Evolutionary conservation across 148 eudicot species (phyloP), one percentile per base, ranked within the genome.

Genomic region (Agrostemma githago): DNA sequence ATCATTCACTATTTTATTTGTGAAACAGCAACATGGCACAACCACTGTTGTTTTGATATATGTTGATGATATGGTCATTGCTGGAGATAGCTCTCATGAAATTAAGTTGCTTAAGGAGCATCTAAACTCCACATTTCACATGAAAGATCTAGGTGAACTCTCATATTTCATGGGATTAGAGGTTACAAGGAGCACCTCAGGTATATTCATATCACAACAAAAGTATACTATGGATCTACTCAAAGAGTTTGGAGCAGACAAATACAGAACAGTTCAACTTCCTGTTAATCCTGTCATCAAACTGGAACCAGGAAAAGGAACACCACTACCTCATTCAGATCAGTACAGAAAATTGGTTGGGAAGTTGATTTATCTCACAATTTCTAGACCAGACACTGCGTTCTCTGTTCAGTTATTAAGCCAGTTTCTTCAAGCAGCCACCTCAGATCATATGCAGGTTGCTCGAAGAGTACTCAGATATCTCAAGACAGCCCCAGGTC

Each of bases 21-120:
- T 59, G 3, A 70, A 70, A 16, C 0, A 4, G 3, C 1, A 54
- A 21, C 2, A 34, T 9, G 19, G 8, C 1, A 3, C 53, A 0
- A 8, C 34, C 5, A 20, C 37, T 2, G 44, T 17, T 0, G 21
- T 71, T 1, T 34, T 71, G 2, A 26, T 71, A 0, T 71, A 71
- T 71, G 71, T 67, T 0, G 71, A 67, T 67, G 71, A 67, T 10
- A 40, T 67, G 53, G 14, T 67, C 1, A 5, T 71, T 2, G 21
- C 63, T 56, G 21, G 63, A 0, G 56, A 57, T 21, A 5, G 1
- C 16, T 1, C 0, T 0, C 1, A 34, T 2, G 20, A 9, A 0
- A 71, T 57, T n/a, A 5, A 37, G 2, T 2, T 19, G 1, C 20
- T 44, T 0, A 68, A 68, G 15, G 10, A 44, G 21, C 19, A 6